Percentiles rank a stretch among this genome's conserved stretches.
Evolutionary conservation across 164 flowering plant genomes (phyloP).

Genomic region (Chloranthus sessilifolius): DNA sequence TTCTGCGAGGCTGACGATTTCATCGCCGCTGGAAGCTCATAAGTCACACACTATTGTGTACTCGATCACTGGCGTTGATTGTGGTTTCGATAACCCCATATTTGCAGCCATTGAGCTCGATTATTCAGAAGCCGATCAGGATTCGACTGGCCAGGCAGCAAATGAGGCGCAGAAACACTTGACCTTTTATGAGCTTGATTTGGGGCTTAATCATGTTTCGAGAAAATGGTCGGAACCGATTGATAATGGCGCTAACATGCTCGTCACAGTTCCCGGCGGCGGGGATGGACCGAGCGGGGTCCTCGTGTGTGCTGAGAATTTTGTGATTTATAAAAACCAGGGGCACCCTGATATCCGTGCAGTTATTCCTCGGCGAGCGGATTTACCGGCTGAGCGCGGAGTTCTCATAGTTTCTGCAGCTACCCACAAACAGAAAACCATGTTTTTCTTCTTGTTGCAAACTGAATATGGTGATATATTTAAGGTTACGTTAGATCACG

Average conservation of each 20-base stretch:
- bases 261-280: slow-evolving; percentile 96
- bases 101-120: slow-evolving; percentile 98
- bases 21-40: slow-evolving; percentile 92
- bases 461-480: slow-evolving; percentile 97
- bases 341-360: slow-evolving; percentile 94
- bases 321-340: slow-evolving; percentile 95
- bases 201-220: slow-evolving; percentile 93
- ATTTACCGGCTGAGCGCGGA: slow-evolving; percentile 93
- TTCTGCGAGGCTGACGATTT: slow-evolving; percentile 85
- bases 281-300: slow-evolving; percentile 99
- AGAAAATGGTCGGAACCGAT: slow-evolving; percentile 96
- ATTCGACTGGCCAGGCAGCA: slow-evolving; percentile 85
- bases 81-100: slow-evolving; percentile 94
- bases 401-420: slow-evolving; percentile 91
- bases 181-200: slow-evolving; percentile 92
- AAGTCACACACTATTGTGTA: slow-evolving; percentile 80
- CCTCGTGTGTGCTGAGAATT: slow-evolving; percentile 95
- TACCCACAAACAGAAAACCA: slow-evolving; percentile 73
- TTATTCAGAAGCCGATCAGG: slow-evolving; percentile 95
- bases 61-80: slow-evolving; percentile 85
- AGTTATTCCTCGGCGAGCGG: slow-evolving; percentile 87
- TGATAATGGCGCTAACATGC: slow-evolving; percentile 96
- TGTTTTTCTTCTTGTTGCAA: slow-evolving; percentile 92
- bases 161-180: slow-evolving; percentile 91
- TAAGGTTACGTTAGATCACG: slow-evolving; percentile 82